phyloP scores from a whole-genome alignment of 2,329 filamentous ascomycete species.

The Fusarium pseudoanthophilum region DNA sequence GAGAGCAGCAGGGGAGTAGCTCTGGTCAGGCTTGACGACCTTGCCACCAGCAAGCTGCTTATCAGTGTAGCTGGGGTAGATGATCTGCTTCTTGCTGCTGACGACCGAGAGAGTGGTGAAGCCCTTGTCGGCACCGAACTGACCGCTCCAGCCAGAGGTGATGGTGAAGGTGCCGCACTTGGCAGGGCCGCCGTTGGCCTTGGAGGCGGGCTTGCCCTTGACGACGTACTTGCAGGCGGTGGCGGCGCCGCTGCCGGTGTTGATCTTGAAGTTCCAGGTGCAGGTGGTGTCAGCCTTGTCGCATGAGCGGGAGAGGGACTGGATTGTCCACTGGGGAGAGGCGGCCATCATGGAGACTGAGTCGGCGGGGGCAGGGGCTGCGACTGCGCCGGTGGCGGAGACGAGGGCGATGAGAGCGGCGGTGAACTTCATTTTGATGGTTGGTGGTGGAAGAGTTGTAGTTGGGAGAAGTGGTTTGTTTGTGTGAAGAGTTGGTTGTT shows the following conservation, averaged over 20 bases:
- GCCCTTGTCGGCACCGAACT: constrained; percentile 62
- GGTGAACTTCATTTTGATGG: constrained; percentile 56
- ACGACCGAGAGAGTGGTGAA: constrained; percentile 65
- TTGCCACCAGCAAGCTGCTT: constrained; percentile 56
- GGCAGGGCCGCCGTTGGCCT: constrained; percentile 51
- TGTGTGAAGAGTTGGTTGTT: not conserved
- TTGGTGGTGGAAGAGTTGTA: not conserved
- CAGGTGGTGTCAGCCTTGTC: constrained; percentile 52
- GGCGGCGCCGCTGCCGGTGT: constrained; percentile 55
- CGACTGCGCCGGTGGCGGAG: constrained; percentile 47
- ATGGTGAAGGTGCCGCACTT: constrained; percentile 62
- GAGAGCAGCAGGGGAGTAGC: constrained; percentile 51
- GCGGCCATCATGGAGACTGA: constrained; percentile 54
- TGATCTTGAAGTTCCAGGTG: constrained; percentile 57
- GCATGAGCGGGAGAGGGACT: constrained; percentile 54
- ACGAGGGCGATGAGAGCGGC: constrained; percentile 50
- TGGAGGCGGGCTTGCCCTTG: constrained; percentile 49
- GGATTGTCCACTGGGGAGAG: constrained; percentile 55
- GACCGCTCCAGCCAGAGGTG: constrained; percentile 64
- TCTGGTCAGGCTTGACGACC: constrained; percentile 61
- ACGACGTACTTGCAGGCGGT: constrained; percentile 45
- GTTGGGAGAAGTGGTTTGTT: not conserved
- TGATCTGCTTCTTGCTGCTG: constrained; percentile 55
- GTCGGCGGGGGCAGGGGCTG: constrained; percentile 46
- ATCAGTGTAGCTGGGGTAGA: constrained; percentile 64